phyloP scores from a whole-genome alignment of 2,329 filamentous ascomycete genomes.

The Aspergillus melleus region DNA sequence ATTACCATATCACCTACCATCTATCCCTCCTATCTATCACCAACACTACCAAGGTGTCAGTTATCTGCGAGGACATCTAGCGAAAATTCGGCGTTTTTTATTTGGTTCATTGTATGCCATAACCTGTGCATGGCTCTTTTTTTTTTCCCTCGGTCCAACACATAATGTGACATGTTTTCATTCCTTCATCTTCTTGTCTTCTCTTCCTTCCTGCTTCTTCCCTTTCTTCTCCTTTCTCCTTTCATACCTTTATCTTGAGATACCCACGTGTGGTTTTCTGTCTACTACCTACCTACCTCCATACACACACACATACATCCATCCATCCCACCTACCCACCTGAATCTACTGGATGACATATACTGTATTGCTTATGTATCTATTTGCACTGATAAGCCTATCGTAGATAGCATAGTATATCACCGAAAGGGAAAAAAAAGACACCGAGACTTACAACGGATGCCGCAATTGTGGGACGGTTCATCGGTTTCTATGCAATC shows the following conservation, averaged over 20 bases:
- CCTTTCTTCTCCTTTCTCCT: too few relatives aligned
- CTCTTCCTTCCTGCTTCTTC: neutral
- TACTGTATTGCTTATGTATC: neutral
- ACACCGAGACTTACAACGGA: too few relatives aligned
- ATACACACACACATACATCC: neutral
- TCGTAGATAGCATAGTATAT: neutral
- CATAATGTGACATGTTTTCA: neutral
- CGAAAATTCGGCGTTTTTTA: neutral
- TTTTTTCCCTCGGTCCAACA: neutral
- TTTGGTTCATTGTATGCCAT: neutral
- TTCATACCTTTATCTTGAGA: slow-evolving; percentile 4
- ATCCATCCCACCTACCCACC: neutral
- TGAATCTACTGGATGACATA: neutral
- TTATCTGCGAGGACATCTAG: neutral
- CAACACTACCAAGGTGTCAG: neutral
- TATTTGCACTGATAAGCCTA: neutral
- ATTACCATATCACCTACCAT: too few relatives aligned
- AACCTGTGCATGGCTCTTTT: neutral
- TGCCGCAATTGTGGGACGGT: too few relatives aligned
- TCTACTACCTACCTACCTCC: neutral
- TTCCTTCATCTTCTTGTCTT: slow-evolving; percentile 4
- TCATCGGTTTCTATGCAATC: too few relatives aligned
- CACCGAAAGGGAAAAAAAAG: neutral
- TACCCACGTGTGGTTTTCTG: slow-evolving; percentile 3
- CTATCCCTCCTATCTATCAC: neutral